Base-by-base conservation (phyloP, 495 filamentous ascomycete genomes). In the Penicillium ochrochloron region DNA sequence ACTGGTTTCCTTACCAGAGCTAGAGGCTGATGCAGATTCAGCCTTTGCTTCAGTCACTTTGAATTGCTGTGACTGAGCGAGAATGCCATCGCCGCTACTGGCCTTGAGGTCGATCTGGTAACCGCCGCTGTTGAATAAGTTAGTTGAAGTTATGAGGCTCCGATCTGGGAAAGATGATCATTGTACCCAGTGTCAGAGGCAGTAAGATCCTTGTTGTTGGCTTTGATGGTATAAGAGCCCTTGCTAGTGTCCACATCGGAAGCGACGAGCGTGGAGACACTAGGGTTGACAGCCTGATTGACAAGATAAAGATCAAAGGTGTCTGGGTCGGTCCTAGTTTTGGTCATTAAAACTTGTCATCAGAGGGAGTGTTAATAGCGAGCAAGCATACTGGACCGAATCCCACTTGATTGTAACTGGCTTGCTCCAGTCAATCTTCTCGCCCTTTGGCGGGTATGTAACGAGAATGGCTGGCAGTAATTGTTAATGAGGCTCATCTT, bases 261-360 rank as follows among this genome's bases (percentile, higher is more conserved):
- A 10, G 74, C 75, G 46, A 82, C 76, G 6, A 80, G 75, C 48
- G 80, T 75, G 21, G 79, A 70, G 1, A 83, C 65, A 0, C 68
- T 67, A 5, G 76, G 76, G 42, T 78, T 77, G 42, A 69, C 65
- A 59, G 75, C 66, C 27, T 75, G 62, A 52, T 78, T 78, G 53
- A 78, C 75, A 7, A 78, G 62, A n/a, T 75, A 63, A 39, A 78
- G 75, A 57, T 63, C 63, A 59, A 78, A 76, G 5, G 67, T 71
- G 3, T 63, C 46, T 4, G 76, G 76, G n/a, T 78, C 76, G 51
- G 75, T 76, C 33, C 75, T 78, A 57, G 6, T n/a, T 15, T 35
- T 48, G 33, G 8, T 7, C 15, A 48, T 60, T 37, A 64, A 60
- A 19, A 54, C 53, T 56, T 42, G 46, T 60, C 39, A 23, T 48